Conservation (phyloP, 2,329 filamentous ascomycete genomes). For the Aspergillus pseudoterreus region DNA sequence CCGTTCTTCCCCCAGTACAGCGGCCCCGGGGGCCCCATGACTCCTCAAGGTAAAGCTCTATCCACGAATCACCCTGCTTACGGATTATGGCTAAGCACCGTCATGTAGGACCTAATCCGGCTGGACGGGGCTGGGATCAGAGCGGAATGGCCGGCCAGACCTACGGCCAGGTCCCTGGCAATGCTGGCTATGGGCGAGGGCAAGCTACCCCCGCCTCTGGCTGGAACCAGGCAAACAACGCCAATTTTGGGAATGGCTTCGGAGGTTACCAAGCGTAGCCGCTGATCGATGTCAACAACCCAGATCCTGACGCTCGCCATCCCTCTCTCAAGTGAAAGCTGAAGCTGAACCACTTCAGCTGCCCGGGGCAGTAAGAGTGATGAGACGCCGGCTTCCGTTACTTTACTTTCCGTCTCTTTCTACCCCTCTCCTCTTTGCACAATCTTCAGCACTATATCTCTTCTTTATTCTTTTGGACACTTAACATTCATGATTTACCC, state of each 20-base stretch:
- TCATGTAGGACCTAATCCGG: slow-evolving; percentile 50
- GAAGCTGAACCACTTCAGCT: too few relatives aligned
- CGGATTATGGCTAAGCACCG: slow-evolving; percentile 9
- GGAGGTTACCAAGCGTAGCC: slow-evolving; percentile 58
- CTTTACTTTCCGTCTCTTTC: slow-evolving; percentile 13
- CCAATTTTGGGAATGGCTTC: slow-evolving; percentile 54
- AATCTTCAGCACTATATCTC: slow-evolving; percentile 18
- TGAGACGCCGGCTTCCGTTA: slow-evolving; percentile 12
- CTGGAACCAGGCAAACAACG: slow-evolving; percentile 51
- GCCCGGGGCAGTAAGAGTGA: slow-evolving; percentile 9
- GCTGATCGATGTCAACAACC: slow-evolving; percentile 3
- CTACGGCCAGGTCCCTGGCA: slow-evolving; percentile 65
- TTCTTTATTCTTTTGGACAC: slow-evolving; percentile 13
- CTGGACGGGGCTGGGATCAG: slow-evolving; percentile 56
- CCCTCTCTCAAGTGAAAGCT: too few relatives aligned
- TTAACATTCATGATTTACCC: slow-evolving; percentile 20
- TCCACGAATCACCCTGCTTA: not conserved
- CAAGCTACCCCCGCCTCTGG: slow-evolving; percentile 51
- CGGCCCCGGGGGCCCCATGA: slow-evolving; percentile 63
- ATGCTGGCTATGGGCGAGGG: slow-evolving; percentile 80
- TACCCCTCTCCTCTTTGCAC: slow-evolving; percentile 16
- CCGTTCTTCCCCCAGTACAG: slow-evolving; percentile 92
- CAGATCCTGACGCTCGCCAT: not conserved
- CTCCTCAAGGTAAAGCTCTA: slow-evolving; percentile 48
- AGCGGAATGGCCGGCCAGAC: slow-evolving; percentile 43